A percentile compares a stretch with the other conserved stretches of the same genome.
Conservation (phyloP, 2,329 filamentous ascomycete species). For the Fusarium sacchari region DNA sequence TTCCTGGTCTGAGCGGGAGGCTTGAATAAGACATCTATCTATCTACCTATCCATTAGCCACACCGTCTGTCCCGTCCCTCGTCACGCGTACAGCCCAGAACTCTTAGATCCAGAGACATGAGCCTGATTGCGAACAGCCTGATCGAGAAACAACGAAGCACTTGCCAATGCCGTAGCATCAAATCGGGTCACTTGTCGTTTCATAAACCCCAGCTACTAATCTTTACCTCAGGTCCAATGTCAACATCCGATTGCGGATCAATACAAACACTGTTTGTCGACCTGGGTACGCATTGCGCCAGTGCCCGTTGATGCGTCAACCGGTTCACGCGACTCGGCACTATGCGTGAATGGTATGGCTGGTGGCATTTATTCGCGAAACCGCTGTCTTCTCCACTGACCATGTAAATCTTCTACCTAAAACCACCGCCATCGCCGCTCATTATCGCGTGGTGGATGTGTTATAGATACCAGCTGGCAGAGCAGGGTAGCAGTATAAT, state of each 20-base stretch:
- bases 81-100: slow-evolving; percentile 16
- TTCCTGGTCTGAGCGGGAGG: slow-evolving; percentile 25
- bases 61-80: background rate
- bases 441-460: slow-evolving; percentile 20
- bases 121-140: slow-evolving; percentile 5
- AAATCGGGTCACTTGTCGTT: slow-evolving; percentile 33
- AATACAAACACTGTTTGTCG: slow-evolving; percentile 4
- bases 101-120: slow-evolving; percentile 1
- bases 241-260: slow-evolving; percentile 12
- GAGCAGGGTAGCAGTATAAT: slow-evolving; percentile 4
- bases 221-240: background rate
- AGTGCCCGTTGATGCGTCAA: slow-evolving; percentile 38
- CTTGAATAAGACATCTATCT: slow-evolving; percentile 9
- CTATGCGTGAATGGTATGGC: background rate
- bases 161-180: background rate
- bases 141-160: slow-evolving; percentile 33
- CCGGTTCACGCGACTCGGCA: slow-evolving; percentile 25
- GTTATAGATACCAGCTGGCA: slow-evolving; percentile 24
- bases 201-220: slow-evolving; percentile 17
- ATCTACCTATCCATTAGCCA: slow-evolving; percentile 20
- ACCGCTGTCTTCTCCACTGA: slow-evolving; percentile 25
- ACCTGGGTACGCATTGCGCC: slow-evolving; percentile 6
- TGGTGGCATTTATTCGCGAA: slow-evolving; percentile 19
- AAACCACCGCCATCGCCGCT: slow-evolving; percentile 33
- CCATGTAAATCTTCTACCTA: slow-evolving; percentile 24